Conservation (phyloP, 2,329 filamentous ascomycete genomes). For the Colletotrichum tanaceti region DNA sequence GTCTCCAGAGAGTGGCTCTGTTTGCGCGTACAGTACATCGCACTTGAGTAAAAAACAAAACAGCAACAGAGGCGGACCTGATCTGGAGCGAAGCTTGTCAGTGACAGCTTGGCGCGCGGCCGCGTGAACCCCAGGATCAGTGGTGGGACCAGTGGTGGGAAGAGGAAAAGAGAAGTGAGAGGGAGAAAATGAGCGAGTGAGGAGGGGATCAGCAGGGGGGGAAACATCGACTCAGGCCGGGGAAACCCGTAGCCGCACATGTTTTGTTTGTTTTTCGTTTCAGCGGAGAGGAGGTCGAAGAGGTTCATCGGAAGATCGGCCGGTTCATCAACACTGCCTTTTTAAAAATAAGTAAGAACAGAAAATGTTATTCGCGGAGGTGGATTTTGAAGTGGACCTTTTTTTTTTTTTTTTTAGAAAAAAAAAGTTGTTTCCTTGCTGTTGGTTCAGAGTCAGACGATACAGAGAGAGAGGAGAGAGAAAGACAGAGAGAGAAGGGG, state of each 20-base stretch:
- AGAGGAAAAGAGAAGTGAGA: too few relatives aligned
- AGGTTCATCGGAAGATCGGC: not conserved
- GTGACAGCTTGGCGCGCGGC: conserved; percentile 19
- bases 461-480: too few relatives aligned
- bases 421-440: not conserved
- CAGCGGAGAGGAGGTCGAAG: not conserved
- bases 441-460: not conserved
- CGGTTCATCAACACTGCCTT: too few relatives aligned
- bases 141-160: too few relatives aligned
- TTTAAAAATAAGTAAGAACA: too few relatives aligned
- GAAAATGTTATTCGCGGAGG: too few relatives aligned
- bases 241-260: not conserved
- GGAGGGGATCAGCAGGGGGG: conserved; percentile 9
- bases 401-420: not conserved
- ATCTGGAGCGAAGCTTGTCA: conserved; percentile 11
- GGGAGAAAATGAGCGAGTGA: too few relatives aligned
- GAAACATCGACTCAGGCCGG: not conserved
- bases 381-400: not conserved
- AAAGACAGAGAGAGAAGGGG: too few relatives aligned
- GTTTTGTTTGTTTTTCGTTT: not conserved
- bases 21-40: too few relatives aligned
- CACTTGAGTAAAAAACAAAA: too few relatives aligned
- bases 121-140: too few relatives aligned
- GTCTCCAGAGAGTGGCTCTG: not conserved
- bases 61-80: too few relatives aligned